Evolutionary conservation across 1,139 yeast genomes (phyloP), one percentile per base, ranked within the genome.

Genomic region (Sugiyamaella grinbergsii): DNA sequence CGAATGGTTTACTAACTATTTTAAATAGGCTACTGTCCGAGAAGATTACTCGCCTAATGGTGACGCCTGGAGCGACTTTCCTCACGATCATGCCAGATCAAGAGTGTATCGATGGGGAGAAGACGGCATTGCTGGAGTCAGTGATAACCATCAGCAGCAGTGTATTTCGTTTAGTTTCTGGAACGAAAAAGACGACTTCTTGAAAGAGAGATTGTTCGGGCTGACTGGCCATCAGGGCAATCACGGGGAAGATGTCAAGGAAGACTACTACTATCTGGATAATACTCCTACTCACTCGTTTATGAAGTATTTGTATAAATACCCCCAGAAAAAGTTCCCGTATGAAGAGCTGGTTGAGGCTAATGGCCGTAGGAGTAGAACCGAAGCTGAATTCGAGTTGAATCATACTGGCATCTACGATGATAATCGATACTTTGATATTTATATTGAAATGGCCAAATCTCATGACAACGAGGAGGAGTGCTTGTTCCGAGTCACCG

Each of bases 71-170:
- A 78, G 83, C 32, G 82, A 84, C 61, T 91, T 91, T 69, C 90
- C 95, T 7, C 90, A 90, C 67, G 95, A 88, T 54, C 91, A 88
- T 57, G 87, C 95, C 3, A 77, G 82, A 57, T 80, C 94, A 23
- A 76, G 98, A 63, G 82, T 88, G 15, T 91, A 87, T 66, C 77
- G 98, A 49, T 91, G 98, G 98, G 96, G 96, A 44, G 98, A 91
- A 69, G 98, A 91, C 66, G 98, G 98, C 3, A 74, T 91, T 61
- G 95, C 95, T 7, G 98, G 98, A 49, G 86, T 89, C 18, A 80
- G 88, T 54, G 98, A 91, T 66, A 82, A 88, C 58, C 91, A 88
- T 62, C 96, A 88, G 66, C 70, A 80, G 62, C 73, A 88, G 49
- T 85, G 95, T 66, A 70, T 88, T 58, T 79, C 89, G 32, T 76